Evolutionary conservation across 108 stramenopile genomes (phyloP), one percentile per base, ranked within the genome.

Genomic region (Cyclostephanos tholiformis): DNA sequence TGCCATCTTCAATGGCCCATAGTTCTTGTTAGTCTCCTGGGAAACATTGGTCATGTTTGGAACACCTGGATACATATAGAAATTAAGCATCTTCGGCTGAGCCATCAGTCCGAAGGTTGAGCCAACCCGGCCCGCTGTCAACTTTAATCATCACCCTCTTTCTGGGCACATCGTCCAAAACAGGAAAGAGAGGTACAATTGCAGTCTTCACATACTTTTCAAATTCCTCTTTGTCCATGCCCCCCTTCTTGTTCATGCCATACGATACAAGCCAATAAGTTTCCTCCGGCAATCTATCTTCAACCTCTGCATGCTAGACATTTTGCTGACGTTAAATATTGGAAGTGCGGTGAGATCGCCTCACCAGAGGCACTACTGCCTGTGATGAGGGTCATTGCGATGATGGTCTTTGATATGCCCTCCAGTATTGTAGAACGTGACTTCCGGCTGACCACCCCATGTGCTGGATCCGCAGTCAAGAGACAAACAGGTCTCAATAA

Each of bases 171-270:
- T 59, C 23, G 12, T 35, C 57, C 12, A 27, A 57, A 59, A 60
- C 57, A n/a, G 70, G 70, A 71, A 30, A 71, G 13, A 71, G 22
- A 60, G 66, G 48, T 2, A 67, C 29, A 14, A 67, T 48, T 23
- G 20, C 4, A 14, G 2, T 51, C 2, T 17, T 2, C 6, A 48
- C 4, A 50, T 67, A 67, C 22, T 50, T 63, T 5, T 38, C 36
- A n/a, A n/a, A n/a, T n/a, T n/a, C n/a, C n/a, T n/a, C n/a, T n/a
- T n/a, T n/a, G n/a, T n/a, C n/a, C n/a, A n/a, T n/a, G n/a, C n/a
- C n/a, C n/a, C n/a, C n/a, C n/a, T n/a, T n/a, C n/a, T n/a, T n/a
- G n/a, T n/a, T n/a, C n/a, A n/a, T n/a, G n/a, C n/a, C n/a, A n/a
- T n/a, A n/a, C n/a, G n/a, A n/a, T n/a, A n/a, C n/a, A n/a, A n/a